These are phyloP conservation scores for Collybia sp. DNA, from an alignment of 768 basidiomycete species.

Conservation along the genomic window DNA sequence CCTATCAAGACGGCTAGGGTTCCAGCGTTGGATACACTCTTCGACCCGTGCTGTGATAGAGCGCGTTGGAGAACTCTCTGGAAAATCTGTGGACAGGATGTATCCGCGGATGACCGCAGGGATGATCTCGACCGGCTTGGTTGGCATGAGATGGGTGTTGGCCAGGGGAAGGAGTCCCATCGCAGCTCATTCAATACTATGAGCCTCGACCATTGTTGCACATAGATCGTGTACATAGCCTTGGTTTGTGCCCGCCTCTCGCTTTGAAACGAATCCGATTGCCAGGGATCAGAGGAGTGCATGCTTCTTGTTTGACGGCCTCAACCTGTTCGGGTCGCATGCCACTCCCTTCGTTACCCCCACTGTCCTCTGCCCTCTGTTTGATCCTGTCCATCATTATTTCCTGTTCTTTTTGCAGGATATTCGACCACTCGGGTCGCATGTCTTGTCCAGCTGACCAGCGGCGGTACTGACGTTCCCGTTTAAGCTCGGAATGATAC, in stretches of 20 bases:
- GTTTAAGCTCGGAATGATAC: constrained; percentile 36
- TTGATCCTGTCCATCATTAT: constrained; percentile 43
- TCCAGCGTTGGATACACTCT: constrained; percentile 73
- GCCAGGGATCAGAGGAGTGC: too few relatives aligned
- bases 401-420: constrained; percentile 29
- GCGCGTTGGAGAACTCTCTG: constrained; percentile 46
- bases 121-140: constrained; percentile 57
- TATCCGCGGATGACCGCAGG: constrained; percentile 52
- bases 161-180: constrained; percentile 77
- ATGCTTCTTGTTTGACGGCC: too few relatives aligned
- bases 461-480: constrained; percentile 43
- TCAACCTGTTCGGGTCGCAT: too few relatives aligned
- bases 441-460: constrained; percentile 39
- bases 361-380: constrained; percentile 9
- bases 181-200: constrained; percentile 35
- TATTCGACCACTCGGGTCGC: constrained; percentile 21
- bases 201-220: constrained; percentile 54
- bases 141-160: constrained; percentile 54
- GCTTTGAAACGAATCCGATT: constrained; percentile 46
- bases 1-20: constrained; percentile 79
- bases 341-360: too few relatives aligned
- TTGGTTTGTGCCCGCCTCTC: constrained; percentile 49
- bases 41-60: constrained; percentile 66
- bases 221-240: constrained; percentile 55
- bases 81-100: constrained; percentile 26